Evolutionary conservation across 805 yeast species (phyloP), one percentile per base, ranked within the genome.

Genomic region (Kuraishia molischiana): DNA sequence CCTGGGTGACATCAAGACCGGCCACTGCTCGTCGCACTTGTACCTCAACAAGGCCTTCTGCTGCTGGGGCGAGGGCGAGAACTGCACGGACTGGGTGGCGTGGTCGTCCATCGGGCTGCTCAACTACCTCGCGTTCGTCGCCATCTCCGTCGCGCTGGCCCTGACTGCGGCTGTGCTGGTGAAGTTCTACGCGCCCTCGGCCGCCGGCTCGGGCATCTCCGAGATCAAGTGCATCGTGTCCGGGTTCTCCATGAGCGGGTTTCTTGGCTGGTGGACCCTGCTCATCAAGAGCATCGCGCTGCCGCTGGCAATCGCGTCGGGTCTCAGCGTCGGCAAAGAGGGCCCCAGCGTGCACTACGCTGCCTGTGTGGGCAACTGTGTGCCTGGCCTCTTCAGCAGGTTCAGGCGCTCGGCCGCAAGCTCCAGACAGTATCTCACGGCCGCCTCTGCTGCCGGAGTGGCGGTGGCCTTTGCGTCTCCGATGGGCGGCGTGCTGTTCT

Each of bases 321-420:
- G 98, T 0, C 59, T 92, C 29, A 82, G 90, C 47, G 83, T 92
- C 4, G 99, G 99, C 18, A 92, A 92, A 59, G 99, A 92, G 54
- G 99, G 99, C 0, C 99, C 99, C 2, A 78, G 90, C 49, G 98
- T 92, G 10, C 99, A 92, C 59, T 92, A 90, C 58, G 97, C 98
- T 0, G 95, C 89, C 0, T 89, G 97, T 56, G 90, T 83, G n/a
- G 98, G 97, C 0, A 77, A 79, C 49, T 71, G 77, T n/a, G 62
- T 86, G 10, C 78, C 92, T 1, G 68, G 69, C 29, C 53, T 76
- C 32, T 66, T 80, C 40, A 50, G 51, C 18, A 55, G 57, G 41
- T 73, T 69, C 46, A 55, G 61, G n/a, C 58, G 57, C 37, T 65
- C 72, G 17, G 71, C 74, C 9, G 54, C 66, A 4, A 68, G 52